phyloP scores from a whole-genome alignment of 2,329 filamentous ascomycete genomes.

The Colletotrichum neosansevieriae region DNA sequence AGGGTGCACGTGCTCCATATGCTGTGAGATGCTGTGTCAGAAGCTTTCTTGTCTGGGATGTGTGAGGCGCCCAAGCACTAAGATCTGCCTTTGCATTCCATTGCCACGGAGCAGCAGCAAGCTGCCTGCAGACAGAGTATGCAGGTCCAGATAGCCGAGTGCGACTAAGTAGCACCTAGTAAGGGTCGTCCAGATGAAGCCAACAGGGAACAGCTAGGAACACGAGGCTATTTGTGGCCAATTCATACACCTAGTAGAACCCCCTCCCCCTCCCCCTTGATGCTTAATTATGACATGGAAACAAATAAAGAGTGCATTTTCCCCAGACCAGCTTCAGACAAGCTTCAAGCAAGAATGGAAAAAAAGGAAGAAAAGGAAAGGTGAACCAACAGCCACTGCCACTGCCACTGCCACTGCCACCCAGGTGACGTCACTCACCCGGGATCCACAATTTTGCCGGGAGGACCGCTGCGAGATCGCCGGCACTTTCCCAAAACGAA shows the following conservation, averaged over 20 bases:
- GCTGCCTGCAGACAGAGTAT: not conserved
- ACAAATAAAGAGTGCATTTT: constrained; percentile 3
- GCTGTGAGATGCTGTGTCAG: constrained; percentile 8
- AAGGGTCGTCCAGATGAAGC: constrained; percentile 14
- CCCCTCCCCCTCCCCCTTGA: not conserved
- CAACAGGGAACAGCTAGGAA: constrained; percentile 5
- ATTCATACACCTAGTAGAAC: not conserved
- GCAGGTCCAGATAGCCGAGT: constrained; percentile 26
- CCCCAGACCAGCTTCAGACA: not conserved
- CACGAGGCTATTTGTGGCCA: not conserved
- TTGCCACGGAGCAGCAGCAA: too few species aligned
- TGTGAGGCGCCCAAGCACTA: not conserved
- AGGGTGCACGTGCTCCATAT: constrained; percentile 28
- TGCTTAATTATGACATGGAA: not conserved
- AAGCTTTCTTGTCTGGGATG: not conserved
- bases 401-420: not conserved
- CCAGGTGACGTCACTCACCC: constrained; percentile 10
- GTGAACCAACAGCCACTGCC: not conserved
- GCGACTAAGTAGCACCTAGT: not conserved
- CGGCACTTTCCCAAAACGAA: constrained; percentile 24
- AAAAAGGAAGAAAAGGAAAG: not conserved
- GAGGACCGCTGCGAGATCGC: constrained; percentile 24
- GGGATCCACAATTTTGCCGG: constrained; percentile 2
- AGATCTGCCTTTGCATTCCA: not conserved
- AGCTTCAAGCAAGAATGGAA: not conserved